Evolutionary conservation across 352 stramenopile genomes (phyloP).

Genomic region (Phytophthora colocasiae): DNA sequence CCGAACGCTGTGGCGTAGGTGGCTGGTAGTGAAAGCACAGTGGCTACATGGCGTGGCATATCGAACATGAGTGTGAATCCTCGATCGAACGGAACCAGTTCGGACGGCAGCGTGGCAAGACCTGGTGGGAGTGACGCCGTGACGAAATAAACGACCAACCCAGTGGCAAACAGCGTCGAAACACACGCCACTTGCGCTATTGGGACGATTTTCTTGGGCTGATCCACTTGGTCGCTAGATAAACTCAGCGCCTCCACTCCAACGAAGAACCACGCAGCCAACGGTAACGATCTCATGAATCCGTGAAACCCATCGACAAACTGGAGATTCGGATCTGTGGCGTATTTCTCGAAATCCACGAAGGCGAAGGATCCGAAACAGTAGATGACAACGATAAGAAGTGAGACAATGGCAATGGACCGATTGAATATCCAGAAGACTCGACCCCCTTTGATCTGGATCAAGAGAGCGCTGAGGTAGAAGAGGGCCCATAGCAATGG

Average conservation of each 20-base stretch:
- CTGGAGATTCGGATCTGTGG: constrained; percentile 3
- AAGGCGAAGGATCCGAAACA: constrained; percentile 39
- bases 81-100: constrained; percentile 44
- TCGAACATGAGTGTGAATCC: constrained; percentile 46
- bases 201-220: constrained; percentile 52
- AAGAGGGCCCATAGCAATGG: constrained; percentile 39
- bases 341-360: constrained; percentile 33
- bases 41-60: constrained; percentile 18
- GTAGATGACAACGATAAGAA: constrained; percentile 47
- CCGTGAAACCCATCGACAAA: constrained; percentile 31
- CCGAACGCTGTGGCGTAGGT: constrained; percentile 59
- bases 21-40: constrained; percentile 49
- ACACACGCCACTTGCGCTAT: constrained; percentile 49
- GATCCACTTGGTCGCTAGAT: constrained; percentile 39
- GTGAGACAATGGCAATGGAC: constrained; percentile 32
- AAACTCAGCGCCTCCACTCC: constrained; percentile 47
- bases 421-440: constrained; percentile 57
- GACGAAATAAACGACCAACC: constrained; percentile 45
- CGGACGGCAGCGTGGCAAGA: constrained; percentile 18
- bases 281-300: constrained; percentile 43
- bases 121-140: constrained; percentile 38
- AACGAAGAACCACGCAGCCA: constrained; percentile 57
- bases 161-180: constrained; percentile 42
- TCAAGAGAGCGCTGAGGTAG: constrained; percentile 37
- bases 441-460: constrained; percentile 39